Percentiles rank a stretch among this genome's conserved stretches.
Conservation (phyloP, 495 filamentous ascomycete genomes). For the Bombardia bombarda region DNA sequence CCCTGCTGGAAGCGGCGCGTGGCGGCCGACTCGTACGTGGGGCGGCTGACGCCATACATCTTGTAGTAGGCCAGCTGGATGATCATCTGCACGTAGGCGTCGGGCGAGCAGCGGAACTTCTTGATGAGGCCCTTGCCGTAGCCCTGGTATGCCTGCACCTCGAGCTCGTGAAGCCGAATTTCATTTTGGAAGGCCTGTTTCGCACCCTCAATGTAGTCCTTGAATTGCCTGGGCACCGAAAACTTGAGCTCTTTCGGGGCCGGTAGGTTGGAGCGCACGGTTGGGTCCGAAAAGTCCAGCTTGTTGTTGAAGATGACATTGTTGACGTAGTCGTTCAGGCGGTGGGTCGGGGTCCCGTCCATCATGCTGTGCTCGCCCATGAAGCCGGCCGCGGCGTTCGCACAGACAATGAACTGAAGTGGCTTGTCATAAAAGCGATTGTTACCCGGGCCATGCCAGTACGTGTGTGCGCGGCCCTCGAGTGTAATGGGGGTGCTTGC, state of each 20-base stretch:
- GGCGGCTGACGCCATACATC: slow-evolving; percentile 97
- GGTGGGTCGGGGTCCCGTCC: slow-evolving; percentile 96
- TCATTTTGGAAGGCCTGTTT: slow-evolving; percentile 65
- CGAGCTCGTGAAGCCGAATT: slow-evolving; percentile 81
- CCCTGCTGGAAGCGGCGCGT: slow-evolving; percentile 93
- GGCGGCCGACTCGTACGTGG: slow-evolving; percentile 95
- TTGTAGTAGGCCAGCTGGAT: slow-evolving; percentile 99
- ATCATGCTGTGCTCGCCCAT: slow-evolving; percentile 99
- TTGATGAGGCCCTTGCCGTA: slow-evolving; percentile 99
- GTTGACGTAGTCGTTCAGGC: slow-evolving; percentile 91
- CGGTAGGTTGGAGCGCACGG: slow-evolving; percentile 72
- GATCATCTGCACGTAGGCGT: slow-evolving; percentile 97
- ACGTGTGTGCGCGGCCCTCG: slow-evolving; percentile 90
- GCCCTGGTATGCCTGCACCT: slow-evolving; percentile 89
- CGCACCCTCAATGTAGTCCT: slow-evolving; percentile 69
- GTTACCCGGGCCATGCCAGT: slow-evolving; percentile 94
- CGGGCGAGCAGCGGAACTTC: slow-evolving; percentile 97
- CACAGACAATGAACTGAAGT: slow-evolving; percentile 94
- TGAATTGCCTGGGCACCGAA: slow-evolving; percentile 60
- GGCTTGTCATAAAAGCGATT: slow-evolving; percentile 99
- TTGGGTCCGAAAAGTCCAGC: slow-evolving; percentile 71
- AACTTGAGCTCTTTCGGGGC: slow-evolving; percentile 74
- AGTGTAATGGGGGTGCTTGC: slow-evolving; percentile 88
- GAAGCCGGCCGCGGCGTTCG: slow-evolving; percentile 97
- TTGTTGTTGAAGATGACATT: slow-evolving; percentile 83